These are phyloP conservation scores for Mycena vulgaris DNA, from an alignment of 768 basidiomycete species.

Conservation along the genomic window DNA sequence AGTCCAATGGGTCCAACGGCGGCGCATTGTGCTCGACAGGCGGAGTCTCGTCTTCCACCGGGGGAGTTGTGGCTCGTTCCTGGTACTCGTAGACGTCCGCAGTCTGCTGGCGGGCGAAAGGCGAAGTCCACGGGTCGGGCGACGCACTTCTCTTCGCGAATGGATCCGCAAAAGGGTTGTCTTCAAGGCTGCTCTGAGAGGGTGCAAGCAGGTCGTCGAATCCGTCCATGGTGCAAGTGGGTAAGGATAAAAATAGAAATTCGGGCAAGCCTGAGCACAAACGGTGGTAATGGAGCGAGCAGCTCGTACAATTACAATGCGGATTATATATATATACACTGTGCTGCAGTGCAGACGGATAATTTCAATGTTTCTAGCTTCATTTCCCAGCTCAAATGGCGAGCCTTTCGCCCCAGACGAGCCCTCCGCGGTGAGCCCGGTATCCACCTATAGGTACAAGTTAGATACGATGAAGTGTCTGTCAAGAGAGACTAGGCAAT, in stretches of 20 bases:
- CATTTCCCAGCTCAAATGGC: slow-evolving; percentile 80
- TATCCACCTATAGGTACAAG: too few species aligned
- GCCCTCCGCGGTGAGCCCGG: slow-evolving; percentile 79
- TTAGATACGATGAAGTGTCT: too few species aligned
- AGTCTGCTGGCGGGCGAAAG: slow-evolving; percentile 57
- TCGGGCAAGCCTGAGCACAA: too few species aligned
- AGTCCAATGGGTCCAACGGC: slow-evolving; percentile 59
- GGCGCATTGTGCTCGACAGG: slow-evolving; percentile 46
- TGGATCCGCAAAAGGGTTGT: slow-evolving; percentile 84
- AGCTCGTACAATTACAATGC: background rate
- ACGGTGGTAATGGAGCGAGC: too few species aligned
- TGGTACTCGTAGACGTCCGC: slow-evolving; percentile 36
- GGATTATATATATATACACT: slow-evolving; percentile 22
- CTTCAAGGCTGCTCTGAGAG: slow-evolving; percentile 74
- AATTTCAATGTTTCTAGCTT: background rate
- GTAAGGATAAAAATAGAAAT: slow-evolving; percentile 18
- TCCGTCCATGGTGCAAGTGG: slow-evolving; percentile 67
- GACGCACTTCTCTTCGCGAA: slow-evolving; percentile 78
- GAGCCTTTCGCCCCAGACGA: slow-evolving; percentile 86
- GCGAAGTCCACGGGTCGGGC: slow-evolving; percentile 84
- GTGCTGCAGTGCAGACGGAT: slow-evolving; percentile 17
- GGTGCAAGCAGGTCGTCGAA: slow-evolving; percentile 84
- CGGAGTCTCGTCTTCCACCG: slow-evolving; percentile 36
- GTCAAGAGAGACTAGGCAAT: too few species aligned
- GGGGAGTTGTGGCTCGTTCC: slow-evolving; percentile 32